Conservation (phyloP, 306 rosid genomes). For the Gynostemma pentaphyllum region DNA sequence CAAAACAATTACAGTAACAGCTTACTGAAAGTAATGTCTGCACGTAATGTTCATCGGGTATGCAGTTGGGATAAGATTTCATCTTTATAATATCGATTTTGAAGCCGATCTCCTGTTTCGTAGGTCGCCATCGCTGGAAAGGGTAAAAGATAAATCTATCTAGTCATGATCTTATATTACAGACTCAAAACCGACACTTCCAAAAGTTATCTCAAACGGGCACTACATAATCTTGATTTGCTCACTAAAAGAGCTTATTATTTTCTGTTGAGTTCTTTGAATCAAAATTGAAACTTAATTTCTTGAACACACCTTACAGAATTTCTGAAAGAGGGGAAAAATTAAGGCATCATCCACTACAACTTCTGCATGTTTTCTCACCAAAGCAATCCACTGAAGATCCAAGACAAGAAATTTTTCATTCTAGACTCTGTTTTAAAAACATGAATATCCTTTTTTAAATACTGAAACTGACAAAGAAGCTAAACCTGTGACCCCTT, state of each 20-base stretch:
- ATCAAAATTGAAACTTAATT: not conserved
- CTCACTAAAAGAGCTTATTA: not conserved
- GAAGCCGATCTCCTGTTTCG: not conserved
- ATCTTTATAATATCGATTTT: constrained; percentile 40
- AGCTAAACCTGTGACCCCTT: constrained; percentile 76
- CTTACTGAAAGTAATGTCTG: constrained; percentile 77
- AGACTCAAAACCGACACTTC: too few species aligned
- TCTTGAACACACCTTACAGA: constrained; percentile 21
- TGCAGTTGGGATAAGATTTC: constrained; percentile 88
- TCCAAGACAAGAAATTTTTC: not conserved
- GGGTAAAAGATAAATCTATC: not conserved
- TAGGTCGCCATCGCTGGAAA: constrained; percentile 19
- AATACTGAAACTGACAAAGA: not conserved
- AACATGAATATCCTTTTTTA: not conserved
- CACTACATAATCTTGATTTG: too few species aligned
- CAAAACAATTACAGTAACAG: not conserved
- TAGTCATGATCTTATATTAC: not conserved
- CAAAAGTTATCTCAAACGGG: too few species aligned
- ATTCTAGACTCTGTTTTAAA: not conserved
- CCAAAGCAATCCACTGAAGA: constrained; percentile 23
- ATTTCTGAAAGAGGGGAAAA: constrained; percentile 15
- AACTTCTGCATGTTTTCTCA: constrained; percentile 24
- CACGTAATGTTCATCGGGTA: constrained; percentile 92
- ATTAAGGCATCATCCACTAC: constrained; percentile 14
- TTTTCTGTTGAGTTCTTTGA: not conserved